Percentiles rank a stretch among this genome's conserved stretches.
These are phyloP conservation scores for Raddia guianensis DNA, from an alignment of 176 grass and related monocot species.

Conservation along the genomic window DNA sequence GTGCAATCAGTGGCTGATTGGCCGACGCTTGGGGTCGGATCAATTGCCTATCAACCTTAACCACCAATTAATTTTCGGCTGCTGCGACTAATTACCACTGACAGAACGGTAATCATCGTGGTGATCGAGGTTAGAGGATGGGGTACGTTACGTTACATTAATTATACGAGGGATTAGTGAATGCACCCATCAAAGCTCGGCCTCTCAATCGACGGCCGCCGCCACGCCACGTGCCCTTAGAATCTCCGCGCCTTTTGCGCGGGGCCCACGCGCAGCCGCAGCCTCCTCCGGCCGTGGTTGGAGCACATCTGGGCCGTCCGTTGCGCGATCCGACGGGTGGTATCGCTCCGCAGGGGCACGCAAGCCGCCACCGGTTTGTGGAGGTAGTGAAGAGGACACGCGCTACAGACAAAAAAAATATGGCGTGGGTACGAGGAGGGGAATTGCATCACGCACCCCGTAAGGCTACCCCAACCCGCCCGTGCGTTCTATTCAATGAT, in stretches of 20 bases:
- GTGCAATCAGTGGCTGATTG: not conserved
- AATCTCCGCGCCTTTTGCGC: no score
- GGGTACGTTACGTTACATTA: not conserved
- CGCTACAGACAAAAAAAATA: not conserved
- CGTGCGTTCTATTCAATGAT: no score
- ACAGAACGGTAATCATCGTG: not conserved
- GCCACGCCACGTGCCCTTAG: not conserved
- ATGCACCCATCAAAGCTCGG: no score
- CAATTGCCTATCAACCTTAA: not conserved
- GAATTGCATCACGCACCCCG: not conserved
- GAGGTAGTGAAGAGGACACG: not conserved
- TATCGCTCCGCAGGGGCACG: not conserved
- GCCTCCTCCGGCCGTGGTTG: not conserved
- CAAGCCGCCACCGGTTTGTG: not conserved
- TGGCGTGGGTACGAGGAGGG: no score
- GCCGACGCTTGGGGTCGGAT: not conserved
- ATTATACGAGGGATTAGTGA: no score
- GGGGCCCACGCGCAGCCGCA: slow-evolving; percentile 12
- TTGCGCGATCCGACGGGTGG: not conserved
- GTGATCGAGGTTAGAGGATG: not conserved
- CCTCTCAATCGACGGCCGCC: not conserved
- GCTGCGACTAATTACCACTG: not conserved
- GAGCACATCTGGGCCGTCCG: not conserved
- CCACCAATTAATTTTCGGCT: not conserved
- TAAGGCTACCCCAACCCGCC: not conserved